Conservation (phyloP, 768 basidiomycete genomes). For the Mycena albidolilacea region DNA sequence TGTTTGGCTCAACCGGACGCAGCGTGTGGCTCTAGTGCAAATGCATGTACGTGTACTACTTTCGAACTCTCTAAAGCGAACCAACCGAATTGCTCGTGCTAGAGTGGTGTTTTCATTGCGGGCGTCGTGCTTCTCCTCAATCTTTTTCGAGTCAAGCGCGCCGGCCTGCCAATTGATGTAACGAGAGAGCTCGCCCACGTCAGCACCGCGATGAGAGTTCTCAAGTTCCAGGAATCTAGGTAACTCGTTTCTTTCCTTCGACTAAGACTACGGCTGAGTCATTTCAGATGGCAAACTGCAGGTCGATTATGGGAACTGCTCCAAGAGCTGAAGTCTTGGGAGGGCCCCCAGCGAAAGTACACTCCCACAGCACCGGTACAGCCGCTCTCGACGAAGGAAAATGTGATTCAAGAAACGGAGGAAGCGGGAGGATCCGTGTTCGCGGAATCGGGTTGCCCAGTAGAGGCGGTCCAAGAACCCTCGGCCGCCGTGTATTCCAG, state of each 20-base stretch:
- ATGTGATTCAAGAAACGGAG: not conserved
- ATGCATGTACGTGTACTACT: conserved; percentile 27
- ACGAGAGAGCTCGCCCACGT: conserved; percentile 57
- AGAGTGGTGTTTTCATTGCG: conserved; percentile 35
- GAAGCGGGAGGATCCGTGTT: conserved; percentile 20
- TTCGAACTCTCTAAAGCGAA: not conserved
- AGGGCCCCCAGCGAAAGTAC: conserved; percentile 28
- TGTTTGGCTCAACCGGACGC: conserved; percentile 26
- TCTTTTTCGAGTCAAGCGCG: conserved; percentile 56
- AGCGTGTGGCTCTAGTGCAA: conserved; percentile 25
- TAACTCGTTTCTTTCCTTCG: not conserved
- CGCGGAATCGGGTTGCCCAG: not conserved
- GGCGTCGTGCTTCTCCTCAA: conserved; percentile 62
- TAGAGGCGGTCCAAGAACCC: too few species aligned
- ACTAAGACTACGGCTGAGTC: not conserved
- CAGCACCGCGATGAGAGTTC: conserved; percentile 53
- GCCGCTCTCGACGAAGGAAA: conserved; percentile 17
- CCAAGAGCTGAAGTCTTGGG: conserved; percentile 37
- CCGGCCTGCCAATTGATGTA: conserved; percentile 47
- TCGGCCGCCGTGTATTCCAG: not conserved
- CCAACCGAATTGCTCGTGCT: not conserved
- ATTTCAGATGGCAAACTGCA: conserved; percentile 34
- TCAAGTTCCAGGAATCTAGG: conserved; percentile 36
- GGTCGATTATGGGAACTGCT: conserved; percentile 39
- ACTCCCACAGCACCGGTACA: not conserved